Conservation (phyloP, 257 asterid genomes). For the Ligustrum vulgare region DNA sequence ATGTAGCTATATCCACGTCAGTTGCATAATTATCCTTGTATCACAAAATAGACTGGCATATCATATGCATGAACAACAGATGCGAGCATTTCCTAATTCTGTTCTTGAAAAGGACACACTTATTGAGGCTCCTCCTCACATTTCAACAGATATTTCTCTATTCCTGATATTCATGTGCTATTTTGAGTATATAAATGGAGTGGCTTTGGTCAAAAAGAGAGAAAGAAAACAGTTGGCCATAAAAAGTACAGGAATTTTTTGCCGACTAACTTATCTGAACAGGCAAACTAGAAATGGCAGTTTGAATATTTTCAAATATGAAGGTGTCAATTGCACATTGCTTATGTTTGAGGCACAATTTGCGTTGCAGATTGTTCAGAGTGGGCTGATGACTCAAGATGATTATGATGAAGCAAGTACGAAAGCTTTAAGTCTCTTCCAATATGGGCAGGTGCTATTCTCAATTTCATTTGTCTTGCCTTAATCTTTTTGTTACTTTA, state of each 20-base stretch:
- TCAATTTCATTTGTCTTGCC: neutral
- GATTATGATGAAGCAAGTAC: conserved; percentile 74
- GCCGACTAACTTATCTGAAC: neutral
- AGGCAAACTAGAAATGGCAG: neutral
- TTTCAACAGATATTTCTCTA: neutral
- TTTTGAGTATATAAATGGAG: neutral
- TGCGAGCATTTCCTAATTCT: neutral
- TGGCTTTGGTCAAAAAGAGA: neutral
- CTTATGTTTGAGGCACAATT: conserved; percentile 21
- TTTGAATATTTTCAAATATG: neutral
- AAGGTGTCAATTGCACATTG: neutral
- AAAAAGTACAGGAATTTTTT: neutral
- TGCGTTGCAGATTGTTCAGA: conserved; percentile 62
- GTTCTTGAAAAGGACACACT: neutral
- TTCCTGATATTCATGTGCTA: neutral
- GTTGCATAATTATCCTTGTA: neutral
- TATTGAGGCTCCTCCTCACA: neutral
- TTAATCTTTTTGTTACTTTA: neutral
- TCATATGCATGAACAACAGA: neutral
- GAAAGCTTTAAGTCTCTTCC: conserved; percentile 76
- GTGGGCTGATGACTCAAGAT: conserved; percentile 75
- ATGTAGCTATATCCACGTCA: neutral
- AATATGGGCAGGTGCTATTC: conserved; percentile 76
- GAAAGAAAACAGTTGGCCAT: neutral
- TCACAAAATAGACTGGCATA: neutral